Conservation (phyloP, 352 stramenopile genomes). For the Globisporangium nodosum region DNA sequence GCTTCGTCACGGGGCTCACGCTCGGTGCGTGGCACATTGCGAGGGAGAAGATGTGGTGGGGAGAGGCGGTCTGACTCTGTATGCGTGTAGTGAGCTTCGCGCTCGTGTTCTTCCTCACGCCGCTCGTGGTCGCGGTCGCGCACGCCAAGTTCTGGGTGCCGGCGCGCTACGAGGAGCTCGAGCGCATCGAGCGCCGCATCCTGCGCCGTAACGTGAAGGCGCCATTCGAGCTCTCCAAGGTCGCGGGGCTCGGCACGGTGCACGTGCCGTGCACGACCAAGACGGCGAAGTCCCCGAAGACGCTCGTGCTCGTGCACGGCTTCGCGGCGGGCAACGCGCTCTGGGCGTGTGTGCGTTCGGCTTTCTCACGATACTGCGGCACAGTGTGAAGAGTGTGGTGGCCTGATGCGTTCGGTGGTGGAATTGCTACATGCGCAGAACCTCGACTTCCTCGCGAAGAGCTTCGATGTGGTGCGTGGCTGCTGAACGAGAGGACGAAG, state of each 20-base stretch:
- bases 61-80: not conserved
- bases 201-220: constrained; percentile 32
- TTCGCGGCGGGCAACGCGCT: constrained; percentile 62
- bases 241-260: constrained; percentile 57
- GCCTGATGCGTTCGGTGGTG: not conserved
- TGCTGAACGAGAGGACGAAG: not conserved
- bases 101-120: constrained; percentile 25
- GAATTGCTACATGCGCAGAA: constrained; percentile 29
- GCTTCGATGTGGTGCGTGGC: constrained; percentile 51
- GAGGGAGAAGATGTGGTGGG: no score
- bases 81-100: constrained; percentile 16
- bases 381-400: not conserved
- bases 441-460: constrained; percentile 45
- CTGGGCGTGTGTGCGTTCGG: constrained; percentile 26
- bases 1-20: constrained; percentile 19
- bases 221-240: constrained; percentile 41
- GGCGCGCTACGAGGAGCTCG: constrained; percentile 38
- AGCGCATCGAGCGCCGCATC: constrained; percentile 42
- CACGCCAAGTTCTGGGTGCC: constrained; percentile 44
- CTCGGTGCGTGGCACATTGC: constrained; percentile 22
- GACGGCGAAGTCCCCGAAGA: constrained; percentile 18
- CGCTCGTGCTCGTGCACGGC: constrained; percentile 56
- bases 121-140: constrained; percentile 24
- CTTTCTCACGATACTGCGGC: constrained; percentile 3
- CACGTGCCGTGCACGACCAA: constrained; percentile 42